phyloP scores from a whole-genome alignment of 129 eudicot species.

The Artemisia tridentata region DNA sequence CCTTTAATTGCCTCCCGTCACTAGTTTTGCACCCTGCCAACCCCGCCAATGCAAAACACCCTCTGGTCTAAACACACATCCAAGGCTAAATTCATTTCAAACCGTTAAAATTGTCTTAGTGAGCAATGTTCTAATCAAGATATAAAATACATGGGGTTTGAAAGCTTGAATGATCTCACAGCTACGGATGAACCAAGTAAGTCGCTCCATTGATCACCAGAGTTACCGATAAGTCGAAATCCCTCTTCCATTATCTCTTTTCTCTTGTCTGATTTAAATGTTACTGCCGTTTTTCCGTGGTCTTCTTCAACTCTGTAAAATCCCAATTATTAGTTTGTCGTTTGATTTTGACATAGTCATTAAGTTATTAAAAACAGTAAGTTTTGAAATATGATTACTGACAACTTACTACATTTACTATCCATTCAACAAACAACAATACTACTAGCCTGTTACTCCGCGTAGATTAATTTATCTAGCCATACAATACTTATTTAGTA shows the following conservation, averaged over 20 bases:
- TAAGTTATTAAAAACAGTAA: too few relatives aligned
- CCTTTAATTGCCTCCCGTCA: too few relatives aligned
- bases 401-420: too few relatives aligned
- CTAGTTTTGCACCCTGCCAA: too few relatives aligned
- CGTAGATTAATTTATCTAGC: too few relatives aligned
- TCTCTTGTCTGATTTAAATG: slow-evolving; percentile 71
- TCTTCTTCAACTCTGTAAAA: slow-evolving; percentile 56
- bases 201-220: slow-evolving; percentile 97
- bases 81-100: slow-evolving; percentile 2
- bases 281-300: slow-evolving; percentile 59
- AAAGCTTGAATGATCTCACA: slow-evolving; percentile 74
- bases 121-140: slow-evolving; percentile 28
- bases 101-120: not conserved
- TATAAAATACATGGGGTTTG: slow-evolving; percentile 88
- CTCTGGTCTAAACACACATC: too few relatives aligned
- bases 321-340: not conserved
- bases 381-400: too few relatives aligned
- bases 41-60: too few relatives aligned
- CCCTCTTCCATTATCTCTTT: slow-evolving; percentile 70
- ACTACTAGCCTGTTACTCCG: too few relatives aligned
- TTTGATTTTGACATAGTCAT: too few relatives aligned
- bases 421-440: too few relatives aligned
- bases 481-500: too few relatives aligned
- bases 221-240: slow-evolving; percentile 66
- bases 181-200: slow-evolving; percentile 55